phyloP scores from a whole-genome alignment of 441 rosid genomes.

The Adansonia madagascariensis region DNA sequence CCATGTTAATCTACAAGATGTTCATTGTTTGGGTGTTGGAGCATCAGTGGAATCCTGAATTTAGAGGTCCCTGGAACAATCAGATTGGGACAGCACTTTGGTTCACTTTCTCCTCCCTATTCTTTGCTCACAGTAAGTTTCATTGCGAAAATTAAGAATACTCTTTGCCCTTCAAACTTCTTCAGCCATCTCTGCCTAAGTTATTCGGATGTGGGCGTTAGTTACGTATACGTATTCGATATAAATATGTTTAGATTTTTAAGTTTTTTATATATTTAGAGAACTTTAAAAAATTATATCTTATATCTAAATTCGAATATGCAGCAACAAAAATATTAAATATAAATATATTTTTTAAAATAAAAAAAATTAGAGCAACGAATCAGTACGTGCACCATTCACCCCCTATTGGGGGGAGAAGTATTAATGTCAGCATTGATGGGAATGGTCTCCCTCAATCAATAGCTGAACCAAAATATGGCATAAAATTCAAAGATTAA shows the following conservation, averaged over 20 bases:
- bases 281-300: too few relatives aligned
- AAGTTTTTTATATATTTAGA: too few relatives aligned
- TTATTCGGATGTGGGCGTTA: too few relatives aligned
- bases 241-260: too few relatives aligned
- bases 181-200: too few relatives aligned
- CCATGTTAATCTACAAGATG: constrained; percentile 37
- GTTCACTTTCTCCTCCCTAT: constrained; percentile 48
- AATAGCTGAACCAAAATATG: background rate
- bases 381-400: too few relatives aligned
- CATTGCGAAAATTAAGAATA: background rate
- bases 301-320: too few relatives aligned
- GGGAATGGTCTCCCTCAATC: background rate
- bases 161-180: background rate
- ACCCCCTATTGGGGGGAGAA: background rate
- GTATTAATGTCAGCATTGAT: background rate
- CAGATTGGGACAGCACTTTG: constrained; percentile 43
- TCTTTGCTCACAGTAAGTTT: constrained; percentile 57
- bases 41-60: constrained; percentile 33
- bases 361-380: too few relatives aligned
- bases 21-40: constrained; percentile 41
- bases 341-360: too few relatives aligned
- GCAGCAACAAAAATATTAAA: too few relatives aligned
- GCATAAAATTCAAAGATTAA: background rate
- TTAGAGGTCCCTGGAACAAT: constrained; percentile 32
- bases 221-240: too few relatives aligned